Base-by-base conservation (phyloP, 208 protist species). In the Leishmania tropica region DNA sequence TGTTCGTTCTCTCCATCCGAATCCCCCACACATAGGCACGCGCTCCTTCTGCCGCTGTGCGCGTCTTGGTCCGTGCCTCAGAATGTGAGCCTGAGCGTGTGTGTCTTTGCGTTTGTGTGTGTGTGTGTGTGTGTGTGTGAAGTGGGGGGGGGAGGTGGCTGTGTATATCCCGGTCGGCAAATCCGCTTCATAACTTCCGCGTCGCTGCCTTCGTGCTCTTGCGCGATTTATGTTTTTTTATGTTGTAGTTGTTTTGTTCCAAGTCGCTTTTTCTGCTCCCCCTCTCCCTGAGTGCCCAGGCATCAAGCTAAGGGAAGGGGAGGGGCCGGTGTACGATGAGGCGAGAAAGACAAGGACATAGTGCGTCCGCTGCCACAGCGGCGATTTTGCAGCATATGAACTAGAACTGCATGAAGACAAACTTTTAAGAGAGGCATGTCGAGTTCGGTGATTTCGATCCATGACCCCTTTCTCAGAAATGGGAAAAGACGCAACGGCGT, bases 131-230 rank as follows among this genome's bases (percentile, higher is more conserved):
- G 60, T 65, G 0, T 65, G 1, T 65, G 60, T 65, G 60, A 8
- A 31, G 60, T 31, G 31, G 40, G 45, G 45, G 42, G 1, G 0
- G 45, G 45, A 11, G 45, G 45, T 62, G 24, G 47, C 28, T 65
- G 31, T 58, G 19, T 17, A 48, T 10, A 13, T 65, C 42, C 24
- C 0, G 11, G 13, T 47, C 19, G 28, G 58, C n/a, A 64, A 31
- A 28, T 64, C 28, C 13, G 5, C 13, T 40, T 19, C 62, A 68
- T 19, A 24, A 68, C 3, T 11, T 35, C 17, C 28, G 17, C 42
- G 28, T 56, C 35, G 4, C 42, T 79, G 35, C 21, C 37, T 79
- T 79, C 28, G 7, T 79, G 64, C 37, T 71, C 58, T 71, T 17
- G 4, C 15, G 17, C 62, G 31, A 21, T 75, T 21, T 40, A 0